Conservation (phyloP, 352 stramenopile species). For the Globisporangium echinulatum region DNA sequence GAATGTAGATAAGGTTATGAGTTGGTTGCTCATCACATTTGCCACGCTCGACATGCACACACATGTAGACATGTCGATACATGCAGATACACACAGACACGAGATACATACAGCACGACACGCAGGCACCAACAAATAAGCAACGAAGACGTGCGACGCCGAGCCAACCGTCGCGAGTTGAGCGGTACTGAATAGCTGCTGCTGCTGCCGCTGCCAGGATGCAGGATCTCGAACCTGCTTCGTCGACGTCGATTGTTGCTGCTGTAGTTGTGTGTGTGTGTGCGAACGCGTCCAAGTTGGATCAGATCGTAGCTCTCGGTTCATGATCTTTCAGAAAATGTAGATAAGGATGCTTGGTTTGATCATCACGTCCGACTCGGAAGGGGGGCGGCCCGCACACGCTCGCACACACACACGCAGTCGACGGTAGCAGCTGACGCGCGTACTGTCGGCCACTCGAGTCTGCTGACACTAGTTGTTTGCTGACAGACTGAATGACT, state of each 20-base stretch:
- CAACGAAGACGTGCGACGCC: background rate
- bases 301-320: constrained; percentile 24
- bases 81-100: background rate
- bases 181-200: background rate
- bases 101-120: background rate
- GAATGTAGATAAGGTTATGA: constrained; percentile 56
- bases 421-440: background rate
- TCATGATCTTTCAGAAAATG: constrained; percentile 52
- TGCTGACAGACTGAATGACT: background rate
- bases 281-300: constrained; percentile 3
- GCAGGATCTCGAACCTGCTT: background rate
- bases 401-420: background rate
- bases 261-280: background rate
- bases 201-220: too few species aligned
- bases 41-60: background rate
- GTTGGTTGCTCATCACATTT: constrained; percentile 19
- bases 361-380: constrained; percentile 56
- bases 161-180: background rate
- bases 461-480: too few species aligned
- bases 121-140: background rate
- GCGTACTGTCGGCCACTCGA: background rate
- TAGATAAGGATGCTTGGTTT: constrained; percentile 54
- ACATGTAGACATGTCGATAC: background rate
- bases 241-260: background rate
- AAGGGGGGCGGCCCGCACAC: too few species aligned